These are phyloP conservation scores for Gillenia trifoliata DNA, from an alignment of 306 rosid genomes.

Conservation along the genomic window DNA sequence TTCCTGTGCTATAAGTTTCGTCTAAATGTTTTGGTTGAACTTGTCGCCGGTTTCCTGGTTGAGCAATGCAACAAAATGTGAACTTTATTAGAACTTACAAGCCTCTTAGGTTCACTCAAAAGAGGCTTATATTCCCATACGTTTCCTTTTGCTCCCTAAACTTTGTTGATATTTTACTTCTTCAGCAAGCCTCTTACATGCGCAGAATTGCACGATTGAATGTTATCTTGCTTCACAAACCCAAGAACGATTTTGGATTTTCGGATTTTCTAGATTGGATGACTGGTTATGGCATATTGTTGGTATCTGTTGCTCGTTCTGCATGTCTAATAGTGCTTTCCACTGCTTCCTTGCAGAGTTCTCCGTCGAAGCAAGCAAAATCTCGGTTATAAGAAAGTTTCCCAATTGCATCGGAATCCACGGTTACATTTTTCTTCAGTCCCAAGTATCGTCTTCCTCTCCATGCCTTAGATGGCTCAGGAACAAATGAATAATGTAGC, in stretches of 20 bases:
- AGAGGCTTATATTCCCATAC: neutral
- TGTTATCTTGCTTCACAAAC: neutral
- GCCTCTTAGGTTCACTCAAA: neutral
- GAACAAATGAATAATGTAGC: neutral
- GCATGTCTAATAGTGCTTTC: constrained; percentile 1
- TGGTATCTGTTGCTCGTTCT: neutral
- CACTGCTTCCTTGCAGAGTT: constrained; percentile 34
- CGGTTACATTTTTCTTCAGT: neutral
- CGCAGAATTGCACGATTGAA: neutral
- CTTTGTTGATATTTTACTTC: neutral
- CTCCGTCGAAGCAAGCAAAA: constrained; percentile 27
- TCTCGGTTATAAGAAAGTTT: constrained; percentile 31
- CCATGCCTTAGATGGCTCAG: neutral
- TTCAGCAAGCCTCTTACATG: neutral
- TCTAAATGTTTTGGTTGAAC: neutral
- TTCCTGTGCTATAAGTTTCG: neutral
- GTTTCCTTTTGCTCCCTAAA: neutral
- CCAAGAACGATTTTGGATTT: neutral
- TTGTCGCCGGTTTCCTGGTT: neutral
- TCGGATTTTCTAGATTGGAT: neutral
- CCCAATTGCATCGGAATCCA: neutral
- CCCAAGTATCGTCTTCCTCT: neutral
- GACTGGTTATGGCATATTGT: neutral
- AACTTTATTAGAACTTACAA: neutral
- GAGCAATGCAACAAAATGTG: neutral